Evolutionary conservation across 768 basidiomycete genomes (phyloP).

Genomic region (Sarcomyxa edulis): DNA sequence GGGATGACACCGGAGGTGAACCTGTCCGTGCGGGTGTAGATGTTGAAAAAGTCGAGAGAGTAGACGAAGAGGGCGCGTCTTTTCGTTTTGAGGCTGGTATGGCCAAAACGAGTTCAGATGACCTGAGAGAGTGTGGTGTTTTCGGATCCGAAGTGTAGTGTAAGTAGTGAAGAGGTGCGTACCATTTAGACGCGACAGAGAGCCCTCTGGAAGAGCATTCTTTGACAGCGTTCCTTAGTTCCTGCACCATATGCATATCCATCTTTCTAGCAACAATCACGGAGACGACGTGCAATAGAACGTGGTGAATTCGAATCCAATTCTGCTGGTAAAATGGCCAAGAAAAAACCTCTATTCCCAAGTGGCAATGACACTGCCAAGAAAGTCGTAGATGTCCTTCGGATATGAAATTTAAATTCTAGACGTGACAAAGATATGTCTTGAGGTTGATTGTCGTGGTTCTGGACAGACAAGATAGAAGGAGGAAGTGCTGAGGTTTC

Average conservation of each 20-base stretch:
- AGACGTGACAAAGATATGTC: no score
- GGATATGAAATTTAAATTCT: no score
- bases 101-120: constrained; percentile 68
- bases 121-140: constrained; percentile 38
- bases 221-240: constrained; percentile 55
- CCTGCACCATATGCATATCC: constrained; percentile 47
- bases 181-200: constrained; percentile 75
- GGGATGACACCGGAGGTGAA: constrained; percentile 32
- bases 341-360: no score
- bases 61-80: constrained; percentile 16
- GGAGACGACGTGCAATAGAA: no score
- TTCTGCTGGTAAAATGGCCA: no score
- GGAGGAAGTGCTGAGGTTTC: no score
- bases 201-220: constrained; percentile 76
- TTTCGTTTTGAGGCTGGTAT: constrained; percentile 45
- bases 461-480: no score
- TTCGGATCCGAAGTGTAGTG: constrained; percentile 10
- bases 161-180: constrained; percentile 13
- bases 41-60: constrained; percentile 40
- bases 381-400: no score
- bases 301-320: no score
- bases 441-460: no score
- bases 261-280: constrained; percentile 23
- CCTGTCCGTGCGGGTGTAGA: constrained; percentile 53
- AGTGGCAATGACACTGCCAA: no score